These are phyloP conservation scores for Daedaleopsis nitida DNA, from an alignment of 768 basidiomycete genomes.

Conservation along the genomic window DNA sequence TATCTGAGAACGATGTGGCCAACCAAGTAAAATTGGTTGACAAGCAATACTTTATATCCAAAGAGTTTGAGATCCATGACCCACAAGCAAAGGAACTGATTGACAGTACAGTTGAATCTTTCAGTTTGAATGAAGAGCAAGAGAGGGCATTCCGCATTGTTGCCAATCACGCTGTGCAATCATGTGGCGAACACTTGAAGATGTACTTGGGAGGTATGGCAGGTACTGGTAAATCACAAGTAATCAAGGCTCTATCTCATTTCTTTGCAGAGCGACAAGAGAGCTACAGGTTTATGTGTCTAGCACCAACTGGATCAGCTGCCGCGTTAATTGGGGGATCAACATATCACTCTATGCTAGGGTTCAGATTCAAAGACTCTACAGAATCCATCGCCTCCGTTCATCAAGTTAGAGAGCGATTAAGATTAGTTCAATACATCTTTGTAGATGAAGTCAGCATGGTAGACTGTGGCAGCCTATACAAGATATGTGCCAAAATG, in stretches of 20 bases:
- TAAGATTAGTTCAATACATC: slow-evolving; percentile 37
- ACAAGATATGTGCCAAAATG: slow-evolving; percentile 28
- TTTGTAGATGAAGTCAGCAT: slow-evolving; percentile 41
- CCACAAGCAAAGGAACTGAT: no score
- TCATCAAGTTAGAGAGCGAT: neutral
- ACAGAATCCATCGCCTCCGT: neutral
- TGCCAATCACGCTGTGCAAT: no score
- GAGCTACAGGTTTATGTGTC: slow-evolving; percentile 1
- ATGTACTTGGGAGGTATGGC: no score
- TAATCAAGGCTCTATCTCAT: slow-evolving; percentile 11
- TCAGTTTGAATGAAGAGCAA: no score
- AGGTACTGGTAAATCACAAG: neutral
- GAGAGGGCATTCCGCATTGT: no score
- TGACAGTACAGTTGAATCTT: no score
- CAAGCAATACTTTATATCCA: no score
- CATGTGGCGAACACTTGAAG: no score
- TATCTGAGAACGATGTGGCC: no score
- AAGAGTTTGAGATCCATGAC: no score
- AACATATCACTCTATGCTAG: slow-evolving; percentile 10
- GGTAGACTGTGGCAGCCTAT: slow-evolving; percentile 15
- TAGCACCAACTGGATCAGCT: slow-evolving; percentile 20
- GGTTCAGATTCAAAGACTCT: neutral
- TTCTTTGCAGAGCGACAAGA: slow-evolving; percentile 9
- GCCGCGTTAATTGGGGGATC: slow-evolving; percentile 19
- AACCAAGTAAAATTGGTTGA: no score